phyloP scores from a whole-genome alignment of 1,284 basidiomycete genomes.

The Anthracocystis setariae region DNA sequence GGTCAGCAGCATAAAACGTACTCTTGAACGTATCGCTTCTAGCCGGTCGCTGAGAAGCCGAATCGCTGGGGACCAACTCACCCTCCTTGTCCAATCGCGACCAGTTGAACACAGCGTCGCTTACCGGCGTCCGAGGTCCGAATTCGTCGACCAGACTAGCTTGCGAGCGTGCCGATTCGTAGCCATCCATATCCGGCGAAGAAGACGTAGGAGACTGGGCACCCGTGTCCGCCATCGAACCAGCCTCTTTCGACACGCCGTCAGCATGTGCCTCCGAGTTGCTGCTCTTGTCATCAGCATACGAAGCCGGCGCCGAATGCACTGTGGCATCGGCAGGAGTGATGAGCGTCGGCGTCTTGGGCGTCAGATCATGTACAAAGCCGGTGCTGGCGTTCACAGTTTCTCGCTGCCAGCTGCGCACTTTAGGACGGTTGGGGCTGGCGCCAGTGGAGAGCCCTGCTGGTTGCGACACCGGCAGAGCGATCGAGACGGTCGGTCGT shows the following conservation, averaged over 20 bases:
- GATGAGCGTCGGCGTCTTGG: conserved; percentile 37
- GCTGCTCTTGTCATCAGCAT: conserved; percentile 30
- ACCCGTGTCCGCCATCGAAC: conserved; percentile 2
- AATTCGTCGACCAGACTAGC: conserved; percentile 51
- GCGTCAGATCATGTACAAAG: conserved; percentile 32
- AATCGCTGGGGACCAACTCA: conserved; percentile 54
- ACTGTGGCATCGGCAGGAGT: conserved; percentile 15
- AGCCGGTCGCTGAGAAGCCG: conserved; percentile 55
- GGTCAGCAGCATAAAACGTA: conserved; percentile 19
- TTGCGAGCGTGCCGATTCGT: conserved; percentile 46
- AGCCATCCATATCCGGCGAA: conserved; percentile 45
- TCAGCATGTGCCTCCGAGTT: neutral
- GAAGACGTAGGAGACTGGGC: conserved; percentile 12
- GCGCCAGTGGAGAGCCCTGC: conserved; percentile 3
- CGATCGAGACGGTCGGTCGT: neutral
- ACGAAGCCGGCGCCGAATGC: conserved; percentile 38
- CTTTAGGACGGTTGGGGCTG: conserved; percentile 30
- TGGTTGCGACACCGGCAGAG: conserved; percentile 2
- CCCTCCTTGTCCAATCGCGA: conserved; percentile 35
- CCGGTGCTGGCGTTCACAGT: conserved; percentile 35
- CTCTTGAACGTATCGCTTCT: conserved; percentile 53
- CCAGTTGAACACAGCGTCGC: conserved; percentile 53
- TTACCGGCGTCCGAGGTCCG: conserved; percentile 50
- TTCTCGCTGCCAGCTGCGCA: conserved; percentile 42
- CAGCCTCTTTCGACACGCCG: neutral